Conservation (phyloP, 2,329 filamentous ascomycete species). For the Talaromyces sp. region DNA sequence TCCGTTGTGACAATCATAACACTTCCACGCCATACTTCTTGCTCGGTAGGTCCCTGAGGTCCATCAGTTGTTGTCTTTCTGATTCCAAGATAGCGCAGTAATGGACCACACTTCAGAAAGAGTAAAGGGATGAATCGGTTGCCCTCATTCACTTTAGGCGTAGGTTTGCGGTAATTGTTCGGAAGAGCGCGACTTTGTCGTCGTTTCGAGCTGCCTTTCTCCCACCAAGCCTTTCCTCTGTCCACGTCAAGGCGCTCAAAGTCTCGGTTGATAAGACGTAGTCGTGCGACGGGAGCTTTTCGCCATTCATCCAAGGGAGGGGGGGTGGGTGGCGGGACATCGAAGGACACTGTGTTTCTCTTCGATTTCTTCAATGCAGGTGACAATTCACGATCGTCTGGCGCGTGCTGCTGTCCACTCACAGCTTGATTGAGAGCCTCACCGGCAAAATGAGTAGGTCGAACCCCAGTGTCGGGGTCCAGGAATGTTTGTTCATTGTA, state of each 20-base stretch:
- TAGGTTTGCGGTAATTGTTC: conserved; percentile 33
- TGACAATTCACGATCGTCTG: conserved; percentile 21
- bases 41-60: conserved; percentile 47
- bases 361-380: conserved; percentile 30
- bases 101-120: conserved; percentile 83
- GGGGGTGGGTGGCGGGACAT: conserved; percentile 45
- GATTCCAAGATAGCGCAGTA: conserved; percentile 87
- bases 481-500: conserved; percentile 11
- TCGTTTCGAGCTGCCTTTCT: conserved; percentile 51
- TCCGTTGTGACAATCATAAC: conserved; percentile 95
- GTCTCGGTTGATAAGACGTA: conserved; percentile 59
- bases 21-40: conserved; percentile 86
- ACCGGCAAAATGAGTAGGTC: conserved; percentile 15
- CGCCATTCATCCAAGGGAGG: conserved; percentile 61
- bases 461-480: conserved; percentile 12
- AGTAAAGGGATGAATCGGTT: conserved; percentile 78
- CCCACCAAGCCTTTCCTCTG: conserved; percentile 71
- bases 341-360: conserved; percentile 44
- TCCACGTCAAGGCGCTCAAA: conserved; percentile 50
- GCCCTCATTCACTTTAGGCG: conserved; percentile 32
- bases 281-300: conserved; percentile 60
- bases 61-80: conserved; percentile 47
- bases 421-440: conserved; percentile 13
- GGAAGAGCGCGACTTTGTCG: conserved; percentile 46
- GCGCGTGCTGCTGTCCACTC: conserved; percentile 16